Conservation (phyloP, 2,329 filamentous ascomycete species). For the Botryotinia narcissicola region DNA sequence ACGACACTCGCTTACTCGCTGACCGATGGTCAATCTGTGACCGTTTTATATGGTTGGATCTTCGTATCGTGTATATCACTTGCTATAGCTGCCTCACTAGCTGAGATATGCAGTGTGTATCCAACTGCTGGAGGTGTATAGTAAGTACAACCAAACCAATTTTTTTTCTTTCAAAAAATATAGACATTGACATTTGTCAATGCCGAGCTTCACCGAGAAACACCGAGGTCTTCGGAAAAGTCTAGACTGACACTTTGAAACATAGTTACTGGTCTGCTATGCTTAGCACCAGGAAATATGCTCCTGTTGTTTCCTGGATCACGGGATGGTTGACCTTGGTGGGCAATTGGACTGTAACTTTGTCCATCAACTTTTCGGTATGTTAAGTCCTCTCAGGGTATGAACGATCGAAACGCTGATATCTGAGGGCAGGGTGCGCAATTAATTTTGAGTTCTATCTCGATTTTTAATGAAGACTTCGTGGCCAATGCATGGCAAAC, state of each 20-base stretch:
- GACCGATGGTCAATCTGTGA: constrained; percentile 66
- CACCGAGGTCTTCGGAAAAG: background rate
- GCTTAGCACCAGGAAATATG: constrained; percentile 62
- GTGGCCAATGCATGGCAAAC: constrained; percentile 68
- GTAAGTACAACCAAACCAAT: background rate
- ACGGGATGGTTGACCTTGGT: constrained; percentile 71
- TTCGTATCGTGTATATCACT: constrained; percentile 62
- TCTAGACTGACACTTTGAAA: constrained; percentile 4
- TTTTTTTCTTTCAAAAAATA: background rate
- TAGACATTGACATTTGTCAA: background rate
- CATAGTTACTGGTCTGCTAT: constrained; percentile 63
- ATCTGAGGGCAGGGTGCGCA: constrained; percentile 55
- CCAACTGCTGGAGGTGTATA: constrained; percentile 69
- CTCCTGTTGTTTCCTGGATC: constrained; percentile 65
- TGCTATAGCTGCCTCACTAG: constrained; percentile 63
- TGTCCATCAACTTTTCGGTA: constrained; percentile 48
- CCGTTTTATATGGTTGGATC: constrained; percentile 69
- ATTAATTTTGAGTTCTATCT: constrained; percentile 63
- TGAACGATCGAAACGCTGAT: background rate
- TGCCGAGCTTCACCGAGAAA: constrained; percentile 8
- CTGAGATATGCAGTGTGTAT: constrained; percentile 68
- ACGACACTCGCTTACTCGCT: constrained; percentile 69
- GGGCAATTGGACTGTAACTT: constrained; percentile 66
- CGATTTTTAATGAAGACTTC: constrained; percentile 68
- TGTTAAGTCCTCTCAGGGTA: background rate